Base-by-base conservation (phyloP, 2,329 filamentous ascomycete species). In the Pyrenophora seminiperda region DNA sequence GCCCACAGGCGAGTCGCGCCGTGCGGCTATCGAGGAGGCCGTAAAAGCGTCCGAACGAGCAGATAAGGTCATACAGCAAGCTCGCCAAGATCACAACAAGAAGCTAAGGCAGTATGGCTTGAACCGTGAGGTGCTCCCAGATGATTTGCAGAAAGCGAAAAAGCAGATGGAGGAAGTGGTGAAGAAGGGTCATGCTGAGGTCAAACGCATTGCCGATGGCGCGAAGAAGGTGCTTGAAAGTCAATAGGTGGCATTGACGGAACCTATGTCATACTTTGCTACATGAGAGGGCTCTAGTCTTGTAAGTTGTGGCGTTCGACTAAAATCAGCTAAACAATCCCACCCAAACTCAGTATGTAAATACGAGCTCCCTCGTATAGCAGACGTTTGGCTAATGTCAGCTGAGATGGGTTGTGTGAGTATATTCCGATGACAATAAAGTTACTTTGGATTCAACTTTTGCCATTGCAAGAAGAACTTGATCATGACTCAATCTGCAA, bases 1-100 rank as follows among this genome's bases (percentile, higher is more conserved):
- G 4, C 81, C 81, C 0, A 85, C 82, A 0, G 82, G 80, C 41
- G 81, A 84, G 55, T 76, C 77, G n/a, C 73, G 80, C 19, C 74
- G 76, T 38, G 62, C 62, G 4, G 73, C 72, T 10, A 60, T 77
- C 3, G 66, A 74, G 0, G 56, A 63, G 5, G 75, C 78, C 7
- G 61, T 63, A 5, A 76, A 75, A 54, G 75, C 75, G 4, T 70
- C 73, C 3, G 76, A 78, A 44, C 69, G 70, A 15, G 78, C 77
- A 1, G 68, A 71, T 41, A 72, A 66, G 33, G 67, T 56, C 34
- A 68, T 80, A 29, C 70, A 75, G 32, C 73, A 73, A 53, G 78
- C 77, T 15, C 65, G 78, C 38, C 72, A 73, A 20, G 73, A 73
- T 41, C 77, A 80, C 57, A 77, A 80, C 53, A 81, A 80, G 71